A percentile compares a stretch with the other conserved stretches of the same genome.
phyloP scores from a whole-genome alignment of 257 asterid species.

The Craterostigma plantagineum region DNA sequence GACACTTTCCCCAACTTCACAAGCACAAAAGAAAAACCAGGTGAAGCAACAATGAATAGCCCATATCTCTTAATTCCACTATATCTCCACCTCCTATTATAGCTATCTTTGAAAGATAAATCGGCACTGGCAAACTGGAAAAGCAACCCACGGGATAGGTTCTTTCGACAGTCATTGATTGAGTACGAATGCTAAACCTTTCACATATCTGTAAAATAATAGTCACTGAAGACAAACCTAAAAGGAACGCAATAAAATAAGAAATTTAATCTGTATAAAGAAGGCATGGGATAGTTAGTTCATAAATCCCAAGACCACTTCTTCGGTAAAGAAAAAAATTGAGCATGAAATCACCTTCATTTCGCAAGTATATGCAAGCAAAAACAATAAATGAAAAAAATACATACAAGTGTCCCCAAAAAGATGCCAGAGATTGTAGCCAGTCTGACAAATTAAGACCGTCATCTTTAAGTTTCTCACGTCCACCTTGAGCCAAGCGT shows the following conservation, averaged over 20 bases:
- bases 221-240: constrained; percentile 8
- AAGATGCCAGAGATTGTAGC: constrained; percentile 99
- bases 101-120: constrained; percentile 25
- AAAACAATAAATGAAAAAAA: constrained; percentile 13
- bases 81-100: constrained; percentile 31
- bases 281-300: no score
- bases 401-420: constrained; percentile 99
- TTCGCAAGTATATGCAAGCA: not conserved
- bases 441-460: constrained; percentile 97
- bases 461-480: constrained; percentile 96
- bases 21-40: constrained; percentile 11
- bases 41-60: constrained; percentile 12
- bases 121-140: constrained; percentile 38
- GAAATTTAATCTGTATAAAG: no score
- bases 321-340: no score
- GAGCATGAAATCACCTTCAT: no score
- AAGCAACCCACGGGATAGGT: constrained; percentile 32
- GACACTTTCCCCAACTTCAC: constrained; percentile 4
- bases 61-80: constrained; percentile 23
- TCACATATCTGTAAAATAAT: constrained; percentile 12
- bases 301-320: no score
- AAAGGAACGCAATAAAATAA: not conserved
- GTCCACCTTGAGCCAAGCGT: constrained; percentile 95
- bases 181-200: constrained; percentile 14
- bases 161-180: constrained; percentile 17